Conservation (phyloP, 2,329 filamentous ascomycete genomes). For the Rhinocladiella mackenziei region DNA sequence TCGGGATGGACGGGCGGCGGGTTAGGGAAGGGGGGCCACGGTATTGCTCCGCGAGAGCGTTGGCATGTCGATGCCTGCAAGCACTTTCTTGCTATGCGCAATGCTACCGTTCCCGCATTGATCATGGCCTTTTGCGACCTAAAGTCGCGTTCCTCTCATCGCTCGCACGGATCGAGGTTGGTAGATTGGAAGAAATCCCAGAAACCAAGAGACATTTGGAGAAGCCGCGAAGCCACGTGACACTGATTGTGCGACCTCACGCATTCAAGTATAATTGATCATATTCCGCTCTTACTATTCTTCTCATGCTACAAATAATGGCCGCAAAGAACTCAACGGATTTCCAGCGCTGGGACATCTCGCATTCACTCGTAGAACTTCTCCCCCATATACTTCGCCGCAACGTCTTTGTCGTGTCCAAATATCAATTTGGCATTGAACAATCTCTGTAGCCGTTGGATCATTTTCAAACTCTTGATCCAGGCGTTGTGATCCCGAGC, state of each 20-base stretch:
- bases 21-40: not conserved
- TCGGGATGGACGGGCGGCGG: not conserved
- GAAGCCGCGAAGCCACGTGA: too few relatives aligned
- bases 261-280: too few relatives aligned
- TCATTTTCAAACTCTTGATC: conserved; percentile 36
- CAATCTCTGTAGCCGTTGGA: conserved; percentile 33
- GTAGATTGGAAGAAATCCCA: too few relatives aligned
- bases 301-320: too few relatives aligned
- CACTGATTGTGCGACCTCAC: too few relatives aligned
- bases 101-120: conserved; percentile 28
- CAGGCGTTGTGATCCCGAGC: conserved; percentile 39
- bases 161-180: not conserved
- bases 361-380: conserved; percentile 16
- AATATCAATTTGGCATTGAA: conserved; percentile 35
- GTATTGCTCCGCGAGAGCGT: not conserved
- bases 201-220: too few relatives aligned
- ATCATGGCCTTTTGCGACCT: conserved; percentile 23
- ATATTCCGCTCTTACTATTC: too few relatives aligned
- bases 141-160: not conserved
- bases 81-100: conserved; percentile 24
- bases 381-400: conserved; percentile 19
- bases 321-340: too few relatives aligned
- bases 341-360: too few relatives aligned
- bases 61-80: conserved; percentile 16
- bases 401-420: conserved; percentile 33